phyloP scores from a whole-genome alignment of 106 monocot species.

The Allium sativum region DNA sequence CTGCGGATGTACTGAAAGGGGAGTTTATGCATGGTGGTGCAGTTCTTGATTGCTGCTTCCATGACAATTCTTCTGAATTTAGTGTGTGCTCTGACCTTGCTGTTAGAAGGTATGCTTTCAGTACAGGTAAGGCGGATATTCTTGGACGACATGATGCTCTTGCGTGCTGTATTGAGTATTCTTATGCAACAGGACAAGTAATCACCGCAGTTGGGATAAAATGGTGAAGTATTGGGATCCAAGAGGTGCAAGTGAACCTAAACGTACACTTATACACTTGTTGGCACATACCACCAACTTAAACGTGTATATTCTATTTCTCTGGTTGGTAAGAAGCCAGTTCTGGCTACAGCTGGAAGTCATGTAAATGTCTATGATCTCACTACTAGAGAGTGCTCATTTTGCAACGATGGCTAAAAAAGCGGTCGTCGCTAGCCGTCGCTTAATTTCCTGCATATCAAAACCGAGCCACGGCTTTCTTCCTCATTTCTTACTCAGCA shows the following conservation, averaged over 20 bases:
- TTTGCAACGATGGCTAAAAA: too few relatives aligned
- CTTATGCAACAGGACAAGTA: slow-evolving; percentile 92
- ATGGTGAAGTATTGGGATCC: slow-evolving; percentile 95
- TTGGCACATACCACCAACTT: slow-evolving; percentile 79
- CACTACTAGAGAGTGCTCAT: too few relatives aligned
- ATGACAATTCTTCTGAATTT: slow-evolving; percentile 92
- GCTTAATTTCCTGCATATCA: too few relatives aligned
- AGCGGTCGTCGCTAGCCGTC: too few relatives aligned
- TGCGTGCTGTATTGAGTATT: slow-evolving; percentile 93
- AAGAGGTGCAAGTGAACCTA: slow-evolving; percentile 85
- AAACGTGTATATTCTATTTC: slow-evolving; percentile 96
- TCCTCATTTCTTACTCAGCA: too few relatives aligned
- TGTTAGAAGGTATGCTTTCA: slow-evolving; percentile 87
- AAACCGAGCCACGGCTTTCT: too few relatives aligned
- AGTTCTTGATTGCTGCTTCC: slow-evolving; percentile 97
- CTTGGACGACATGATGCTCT: slow-evolving; percentile 86
- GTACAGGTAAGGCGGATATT: slow-evolving; percentile 81
- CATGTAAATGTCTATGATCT: slow-evolving; percentile 95
- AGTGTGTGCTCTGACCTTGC: slow-evolving; percentile 63
- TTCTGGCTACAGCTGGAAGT: slow-evolving; percentile 93
- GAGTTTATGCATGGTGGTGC: slow-evolving; percentile 78
- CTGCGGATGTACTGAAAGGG: slow-evolving; percentile 55
- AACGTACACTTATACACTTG: slow-evolving; percentile 56
- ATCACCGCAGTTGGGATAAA: slow-evolving; percentile 97
- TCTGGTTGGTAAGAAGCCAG: slow-evolving; percentile 61